Conservation (phyloP, 2,329 filamentous ascomycete species). For the Lasiodiplodia sp. region DNA sequence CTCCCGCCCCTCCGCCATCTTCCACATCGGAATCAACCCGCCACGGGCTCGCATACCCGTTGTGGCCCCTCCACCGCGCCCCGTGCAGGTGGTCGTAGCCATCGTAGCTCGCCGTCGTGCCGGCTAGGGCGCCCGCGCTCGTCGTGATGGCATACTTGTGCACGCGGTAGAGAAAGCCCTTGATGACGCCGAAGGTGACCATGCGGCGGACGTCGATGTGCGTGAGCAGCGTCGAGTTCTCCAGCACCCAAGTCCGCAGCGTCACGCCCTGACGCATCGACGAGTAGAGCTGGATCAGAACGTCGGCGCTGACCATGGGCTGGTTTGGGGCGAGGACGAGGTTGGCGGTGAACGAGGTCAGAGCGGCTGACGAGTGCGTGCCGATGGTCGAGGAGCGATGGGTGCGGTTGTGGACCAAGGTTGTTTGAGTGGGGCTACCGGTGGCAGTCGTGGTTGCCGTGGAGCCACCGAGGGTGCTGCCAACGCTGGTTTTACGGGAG, state of each 20-base stretch:
- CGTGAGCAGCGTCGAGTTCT: slow-evolving; percentile 73
- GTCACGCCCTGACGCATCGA: slow-evolving; percentile 82
- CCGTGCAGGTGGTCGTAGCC: slow-evolving; percentile 28
- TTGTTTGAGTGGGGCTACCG: slow-evolving; percentile 16
- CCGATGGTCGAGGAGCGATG: slow-evolving; percentile 27
- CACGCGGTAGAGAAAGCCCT: slow-evolving; percentile 89
- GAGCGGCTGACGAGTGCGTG: slow-evolving; percentile 13
- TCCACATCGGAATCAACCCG: slow-evolving; percentile 26
- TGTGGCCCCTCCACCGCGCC: slow-evolving; percentile 38
- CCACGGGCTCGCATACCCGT: slow-evolving; percentile 18
- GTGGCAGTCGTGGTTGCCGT: slow-evolving; percentile 11
- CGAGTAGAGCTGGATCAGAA: slow-evolving; percentile 82
- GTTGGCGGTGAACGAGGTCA: slow-evolving; percentile 15
- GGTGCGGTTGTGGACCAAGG: slow-evolving; percentile 14
- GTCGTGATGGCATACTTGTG: slow-evolving; percentile 80
- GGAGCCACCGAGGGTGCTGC: slow-evolving; percentile 16
- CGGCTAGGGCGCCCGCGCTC: slow-evolving; percentile 45
- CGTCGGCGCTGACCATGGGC: slow-evolving; percentile 39
- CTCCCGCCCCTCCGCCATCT: slow-evolving; percentile 12
- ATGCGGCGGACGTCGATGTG: slow-evolving; percentile 89
- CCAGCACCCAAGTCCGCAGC: slow-evolving; percentile 85
- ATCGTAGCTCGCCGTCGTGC: slow-evolving; percentile 50
- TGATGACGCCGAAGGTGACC: slow-evolving; percentile 95
- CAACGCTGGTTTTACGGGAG: slow-evolving; percentile 28
- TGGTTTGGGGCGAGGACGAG: slow-evolving; percentile 27